Evolutionary conservation across 2,329 filamentous ascomycete genomes (phyloP).

Genomic region (Xylariaceae sp.): DNA sequence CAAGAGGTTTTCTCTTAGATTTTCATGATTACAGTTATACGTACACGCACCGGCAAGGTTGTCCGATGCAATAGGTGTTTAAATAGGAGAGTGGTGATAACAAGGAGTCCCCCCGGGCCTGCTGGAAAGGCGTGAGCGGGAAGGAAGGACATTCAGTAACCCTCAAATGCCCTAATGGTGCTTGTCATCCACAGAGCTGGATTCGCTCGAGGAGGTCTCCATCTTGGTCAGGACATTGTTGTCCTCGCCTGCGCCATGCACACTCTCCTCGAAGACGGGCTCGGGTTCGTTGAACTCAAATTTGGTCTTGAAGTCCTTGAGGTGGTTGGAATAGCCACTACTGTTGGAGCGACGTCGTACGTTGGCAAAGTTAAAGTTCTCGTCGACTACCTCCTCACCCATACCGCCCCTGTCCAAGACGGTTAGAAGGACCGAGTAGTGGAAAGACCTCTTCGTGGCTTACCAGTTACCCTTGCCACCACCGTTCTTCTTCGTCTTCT

Average conservation of each 20-base stretch:
- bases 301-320: conserved; percentile 88
- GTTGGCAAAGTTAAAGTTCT: conserved; percentile 77
- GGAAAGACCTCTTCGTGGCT: conserved; percentile 33
- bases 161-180: conserved; percentile 23
- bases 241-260: conserved; percentile 62
- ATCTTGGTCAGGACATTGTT: conserved; percentile 54
- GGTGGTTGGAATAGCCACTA: conserved; percentile 63
- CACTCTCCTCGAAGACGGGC: conserved; percentile 82
- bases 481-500: conserved; percentile 95
- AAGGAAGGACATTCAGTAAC: conserved; percentile 1
- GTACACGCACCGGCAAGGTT: conserved; percentile 15
- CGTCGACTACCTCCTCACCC: conserved; percentile 80
- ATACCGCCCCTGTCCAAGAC: conserved; percentile 62
- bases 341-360: conserved; percentile 90
- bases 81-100: too few species aligned
- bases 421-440: conserved; percentile 1
- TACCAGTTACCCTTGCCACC: conserved; percentile 93
- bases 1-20: too few species aligned
- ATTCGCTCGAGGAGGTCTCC: conserved; percentile 54
- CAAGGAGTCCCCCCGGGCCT: too few species aligned
- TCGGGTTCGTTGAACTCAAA: conserved; percentile 88
- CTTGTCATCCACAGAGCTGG: conserved; percentile 53
- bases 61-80: conserved; percentile 6
- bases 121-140: too few species aligned
- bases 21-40: too few species aligned